Percentiles rank a stretch among this genome's conserved stretches.
These are phyloP conservation scores for Corynespora cassiicola DNA, from an alignment of 2,329 filamentous ascomycete species.

Conservation along the genomic window DNA sequence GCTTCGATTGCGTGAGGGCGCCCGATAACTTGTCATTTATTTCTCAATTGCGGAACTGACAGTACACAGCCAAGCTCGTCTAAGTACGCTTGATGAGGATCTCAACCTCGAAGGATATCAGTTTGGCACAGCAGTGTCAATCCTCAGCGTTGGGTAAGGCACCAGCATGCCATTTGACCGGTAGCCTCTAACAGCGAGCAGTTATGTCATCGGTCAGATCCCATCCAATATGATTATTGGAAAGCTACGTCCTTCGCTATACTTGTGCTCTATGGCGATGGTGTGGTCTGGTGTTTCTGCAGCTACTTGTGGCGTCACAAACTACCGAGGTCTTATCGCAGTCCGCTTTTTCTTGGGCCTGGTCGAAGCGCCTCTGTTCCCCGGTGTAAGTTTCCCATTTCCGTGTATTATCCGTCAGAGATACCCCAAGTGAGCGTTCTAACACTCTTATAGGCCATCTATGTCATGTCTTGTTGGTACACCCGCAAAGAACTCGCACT, in stretches of 20 bases:
- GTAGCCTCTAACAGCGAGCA: not conserved
- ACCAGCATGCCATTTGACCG: not conserved
- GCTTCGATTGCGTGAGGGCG: conserved; percentile 1
- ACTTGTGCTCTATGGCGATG: conserved; percentile 42
- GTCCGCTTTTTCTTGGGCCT: conserved; percentile 8
- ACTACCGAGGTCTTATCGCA: conserved; percentile 5
- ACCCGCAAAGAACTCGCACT: not conserved
- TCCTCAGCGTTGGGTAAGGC: conserved; percentile 61
- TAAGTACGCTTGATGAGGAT: not conserved
- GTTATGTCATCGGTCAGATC: conserved; percentile 64
- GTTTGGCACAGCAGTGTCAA: conserved; percentile 4
- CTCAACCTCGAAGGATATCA: not conserved
- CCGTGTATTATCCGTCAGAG: not conserved
- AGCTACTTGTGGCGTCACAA: conserved; percentile 4
- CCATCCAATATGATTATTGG: conserved; percentile 65
- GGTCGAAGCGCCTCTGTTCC: conserved; percentile 8
- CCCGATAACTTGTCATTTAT: not conserved
- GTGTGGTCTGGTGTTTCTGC: conserved; percentile 8
- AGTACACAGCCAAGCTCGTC: conserved; percentile 6
- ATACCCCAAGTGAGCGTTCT: not conserved
- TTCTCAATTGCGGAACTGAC: not conserved
- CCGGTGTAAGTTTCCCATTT: no score
- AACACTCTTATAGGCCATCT: no score
- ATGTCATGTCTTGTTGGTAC: conserved; percentile 3
- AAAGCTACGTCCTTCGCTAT: conserved; percentile 58